phyloP scores from a whole-genome alignment of 768 basidiomycete species.

The Galerina sulciceps region DNA sequence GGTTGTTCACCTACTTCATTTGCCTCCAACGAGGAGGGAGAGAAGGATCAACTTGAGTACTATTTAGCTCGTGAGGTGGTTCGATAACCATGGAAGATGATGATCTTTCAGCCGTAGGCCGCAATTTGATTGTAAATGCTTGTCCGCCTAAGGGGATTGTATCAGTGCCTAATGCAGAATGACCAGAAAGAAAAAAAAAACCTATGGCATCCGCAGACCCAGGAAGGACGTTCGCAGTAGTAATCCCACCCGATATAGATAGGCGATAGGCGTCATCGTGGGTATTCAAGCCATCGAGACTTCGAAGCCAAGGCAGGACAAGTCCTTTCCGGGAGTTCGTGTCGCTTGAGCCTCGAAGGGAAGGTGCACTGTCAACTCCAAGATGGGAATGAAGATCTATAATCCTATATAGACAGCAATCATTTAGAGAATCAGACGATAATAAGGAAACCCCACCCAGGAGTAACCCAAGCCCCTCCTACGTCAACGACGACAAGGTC shows the following conservation, averaged over 20 bases:
- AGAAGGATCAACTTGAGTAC: constrained; percentile 40
- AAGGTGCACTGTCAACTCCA: constrained; percentile 36
- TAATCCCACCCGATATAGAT: constrained; percentile 78
- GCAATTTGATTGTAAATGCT: constrained; percentile 81
- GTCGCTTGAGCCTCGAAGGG: constrained; percentile 44
- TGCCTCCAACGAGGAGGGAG: constrained; percentile 64
- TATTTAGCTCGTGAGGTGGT: constrained; percentile 61
- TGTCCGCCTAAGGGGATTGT: constrained; percentile 62
- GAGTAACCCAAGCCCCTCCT: constrained; percentile 75
- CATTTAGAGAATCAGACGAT: background rate
- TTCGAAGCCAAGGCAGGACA: constrained; percentile 61
- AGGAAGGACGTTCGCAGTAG: constrained; percentile 73
- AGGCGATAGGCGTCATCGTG: constrained; percentile 72
- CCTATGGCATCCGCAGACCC: constrained; percentile 72
- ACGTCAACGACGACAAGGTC: constrained; percentile 51
- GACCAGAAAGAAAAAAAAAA: constrained; percentile 14
- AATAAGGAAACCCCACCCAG: constrained; percentile 43
- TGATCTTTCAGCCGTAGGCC: constrained; percentile 72
- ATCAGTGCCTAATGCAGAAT: constrained; percentile 1
- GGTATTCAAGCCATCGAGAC: constrained; percentile 76
- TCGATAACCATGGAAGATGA: constrained; percentile 80
- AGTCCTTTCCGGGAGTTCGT: constrained; percentile 55
- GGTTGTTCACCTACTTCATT: constrained; percentile 58
- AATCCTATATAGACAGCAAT: constrained; percentile 22
- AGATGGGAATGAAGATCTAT: constrained; percentile 62